Evolutionary conservation across 1,139 yeast species (phyloP), one percentile per base, ranked within the genome.

Genomic region (Zygosaccharomyces pseudobailii): DNA sequence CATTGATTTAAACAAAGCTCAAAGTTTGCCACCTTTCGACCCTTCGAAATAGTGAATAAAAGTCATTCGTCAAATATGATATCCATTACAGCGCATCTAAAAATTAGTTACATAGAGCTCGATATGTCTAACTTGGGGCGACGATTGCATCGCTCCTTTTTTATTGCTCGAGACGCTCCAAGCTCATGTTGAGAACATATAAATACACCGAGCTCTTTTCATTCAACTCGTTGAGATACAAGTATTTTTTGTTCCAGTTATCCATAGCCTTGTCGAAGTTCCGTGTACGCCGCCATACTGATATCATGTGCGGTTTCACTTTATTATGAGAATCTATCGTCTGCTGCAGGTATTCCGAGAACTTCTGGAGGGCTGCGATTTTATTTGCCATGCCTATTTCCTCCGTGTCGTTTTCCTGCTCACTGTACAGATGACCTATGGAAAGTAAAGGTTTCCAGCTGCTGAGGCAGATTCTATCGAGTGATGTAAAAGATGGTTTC

Each of bases 391-490:
- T 56, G 66, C 20, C 57, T 45, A 44, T 61, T 53, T 32, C 62
- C 55, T 22, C 57, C 28, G 46, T 30, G 8, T 28, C 31, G 35
- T 37, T 43, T 30, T 46, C 47, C 20, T 56, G 33, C 28, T 58
- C 59, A 27, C 53, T 55, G 42, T 56, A 57, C 27, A 62, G 42
- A n/a, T 71, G 53, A 48, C 68, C 74, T 51, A 62, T 56, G 17
- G 62, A 67, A 35, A 67, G 46, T 6, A 73, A 51, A 5, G 77
- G 76, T 28, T 62, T 59, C 79, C 79, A 75, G 36, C 62, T 56
- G 27, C 62, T 52, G 9, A 73, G 46, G 21, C 45, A 53, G 3
- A 54, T 45, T 2, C 43, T 37, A 6, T 40, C 43, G n/a, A 40
- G 33, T 7, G 19, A 17, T 3, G 31, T 33, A 6, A 17, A 33